These are phyloP conservation scores for Zoysia matrella DNA, from an alignment of 202 grass and related monocot genomes.

Conservation along the genomic window DNA sequence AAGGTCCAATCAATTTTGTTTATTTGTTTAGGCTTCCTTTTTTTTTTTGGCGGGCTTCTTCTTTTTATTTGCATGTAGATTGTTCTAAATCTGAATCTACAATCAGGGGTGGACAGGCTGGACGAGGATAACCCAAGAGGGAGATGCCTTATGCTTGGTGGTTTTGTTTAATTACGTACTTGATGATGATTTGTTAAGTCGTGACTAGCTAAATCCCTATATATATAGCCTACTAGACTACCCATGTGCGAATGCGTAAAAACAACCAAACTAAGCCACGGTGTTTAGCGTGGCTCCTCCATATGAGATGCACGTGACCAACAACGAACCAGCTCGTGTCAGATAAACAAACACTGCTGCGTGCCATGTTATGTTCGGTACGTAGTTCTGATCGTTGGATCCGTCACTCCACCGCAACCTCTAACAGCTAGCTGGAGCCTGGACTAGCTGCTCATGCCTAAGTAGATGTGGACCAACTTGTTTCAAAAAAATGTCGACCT, in stretches of 20 bases:
- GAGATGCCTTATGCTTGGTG: neutral
- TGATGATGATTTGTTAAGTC: neutral
- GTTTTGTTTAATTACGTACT: neutral
- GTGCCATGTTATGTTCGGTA: neutral
- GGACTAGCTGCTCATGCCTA: too few species aligned
- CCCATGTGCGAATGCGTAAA: neutral
- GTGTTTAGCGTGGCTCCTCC: neutral
- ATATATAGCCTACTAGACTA: neutral
- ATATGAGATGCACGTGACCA: neutral
- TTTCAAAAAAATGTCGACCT: too few species aligned
- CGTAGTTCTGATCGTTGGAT: too few species aligned
- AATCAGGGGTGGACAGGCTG: conserved; percentile 26
- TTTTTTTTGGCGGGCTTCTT: neutral
- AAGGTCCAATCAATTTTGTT: neutral
- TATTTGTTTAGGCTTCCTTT: neutral
- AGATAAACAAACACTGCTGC: neutral
- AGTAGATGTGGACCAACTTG: too few species aligned
- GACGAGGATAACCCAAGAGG: neutral
- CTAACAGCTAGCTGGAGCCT: too few species aligned
- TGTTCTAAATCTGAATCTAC: conserved; percentile 38
- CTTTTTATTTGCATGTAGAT: neutral
- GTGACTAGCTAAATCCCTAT: neutral
- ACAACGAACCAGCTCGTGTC: too few species aligned
- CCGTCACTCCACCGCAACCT: too few species aligned
- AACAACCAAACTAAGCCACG: neutral